phyloP scores from a whole-genome alignment of 495 filamentous ascomycete species.

The Aspergillus funiculosus region DNA sequence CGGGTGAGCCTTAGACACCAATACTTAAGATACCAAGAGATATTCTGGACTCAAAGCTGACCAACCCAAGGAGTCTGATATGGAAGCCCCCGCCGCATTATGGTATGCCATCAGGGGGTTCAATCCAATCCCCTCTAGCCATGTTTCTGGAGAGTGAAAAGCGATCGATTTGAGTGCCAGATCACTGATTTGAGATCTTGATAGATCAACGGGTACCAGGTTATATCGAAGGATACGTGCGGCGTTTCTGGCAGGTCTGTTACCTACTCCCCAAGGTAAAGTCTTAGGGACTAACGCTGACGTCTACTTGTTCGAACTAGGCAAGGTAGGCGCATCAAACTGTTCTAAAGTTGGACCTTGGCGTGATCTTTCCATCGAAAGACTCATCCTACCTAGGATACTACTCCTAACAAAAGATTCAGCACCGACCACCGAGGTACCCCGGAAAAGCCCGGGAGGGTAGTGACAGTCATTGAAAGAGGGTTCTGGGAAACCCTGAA shows the following conservation, averaged over 20 bases:
- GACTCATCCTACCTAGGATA: neutral
- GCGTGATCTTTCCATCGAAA: neutral
- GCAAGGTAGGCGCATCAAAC: conserved; percentile 40
- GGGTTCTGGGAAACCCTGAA: conserved; percentile 72
- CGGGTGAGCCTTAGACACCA: conserved; percentile 58
- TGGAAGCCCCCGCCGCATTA: conserved; percentile 98
- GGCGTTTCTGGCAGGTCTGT: conserved; percentile 94
- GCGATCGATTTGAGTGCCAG: neutral
- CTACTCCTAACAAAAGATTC: no score
- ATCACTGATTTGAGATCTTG: neutral
- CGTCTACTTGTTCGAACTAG: conserved; percentile 12
- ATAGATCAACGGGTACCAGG: conserved; percentile 80
- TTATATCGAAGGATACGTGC: conserved; percentile 90
- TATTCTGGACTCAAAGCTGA: neutral
- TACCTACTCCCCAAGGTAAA: conserved; percentile 9
- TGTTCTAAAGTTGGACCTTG: neutral
- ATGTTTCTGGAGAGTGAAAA: no score
- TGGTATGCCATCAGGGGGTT: conserved; percentile 52
- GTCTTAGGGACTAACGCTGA: conserved; percentile 1
- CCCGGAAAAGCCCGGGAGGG: conserved; percentile 75
- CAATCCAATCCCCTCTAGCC: no score
- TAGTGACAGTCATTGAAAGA: conserved; percentile 85
- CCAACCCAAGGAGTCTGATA: conserved; percentile 69
- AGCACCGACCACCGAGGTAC: conserved; percentile 95
- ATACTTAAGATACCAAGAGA: neutral